These are phyloP conservation scores for Fusarium subglutinans DNA, from an alignment of 2,329 filamentous ascomycete species.

Conservation along the genomic window DNA sequence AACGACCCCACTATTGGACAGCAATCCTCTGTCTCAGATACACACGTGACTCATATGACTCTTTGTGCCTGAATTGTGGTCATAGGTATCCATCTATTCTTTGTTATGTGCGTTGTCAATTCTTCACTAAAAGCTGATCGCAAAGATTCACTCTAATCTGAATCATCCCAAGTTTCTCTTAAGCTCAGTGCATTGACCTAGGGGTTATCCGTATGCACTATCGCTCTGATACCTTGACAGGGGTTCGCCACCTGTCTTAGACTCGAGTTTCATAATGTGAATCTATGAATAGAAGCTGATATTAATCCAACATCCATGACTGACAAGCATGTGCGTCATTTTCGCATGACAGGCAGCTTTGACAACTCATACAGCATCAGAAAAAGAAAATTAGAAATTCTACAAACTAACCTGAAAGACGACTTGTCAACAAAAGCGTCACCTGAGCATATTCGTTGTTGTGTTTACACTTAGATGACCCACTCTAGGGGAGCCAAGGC, in stretches of 20 bases:
- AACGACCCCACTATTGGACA: slow-evolving; percentile 38
- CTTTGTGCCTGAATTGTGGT: slow-evolving; percentile 25
- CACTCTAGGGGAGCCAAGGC: not conserved
- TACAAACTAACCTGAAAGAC: not conserved
- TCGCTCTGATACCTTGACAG: slow-evolving; percentile 4
- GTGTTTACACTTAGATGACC: slow-evolving; percentile 3
- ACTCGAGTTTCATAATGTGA: slow-evolving; percentile 10
- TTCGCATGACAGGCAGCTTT: not conserved
- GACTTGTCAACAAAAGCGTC: not conserved
- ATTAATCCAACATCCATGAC: not conserved
- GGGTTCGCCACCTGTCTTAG: slow-evolving; percentile 26
- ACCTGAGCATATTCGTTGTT: slow-evolving; percentile 5
- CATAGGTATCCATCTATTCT: not conserved
- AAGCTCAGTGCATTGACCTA: slow-evolving; percentile 7
- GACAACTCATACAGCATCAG: not conserved
- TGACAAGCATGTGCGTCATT: slow-evolving; percentile 4
- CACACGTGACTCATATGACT: slow-evolving; percentile 36
- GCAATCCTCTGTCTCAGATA: slow-evolving; percentile 24
- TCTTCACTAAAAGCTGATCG: not conserved
- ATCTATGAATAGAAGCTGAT: slow-evolving; percentile 20
- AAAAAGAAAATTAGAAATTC: not conserved
- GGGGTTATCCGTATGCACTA: not conserved
- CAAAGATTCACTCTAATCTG: not conserved
- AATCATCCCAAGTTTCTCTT: not conserved
- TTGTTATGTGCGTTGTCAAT: slow-evolving; percentile 13